A percentile compares a stretch with the other conserved stretches of the same genome.
phyloP scores from a whole-genome alignment of 495 filamentous ascomycete genomes.

The Hypoxylon crocopeplum region DNA sequence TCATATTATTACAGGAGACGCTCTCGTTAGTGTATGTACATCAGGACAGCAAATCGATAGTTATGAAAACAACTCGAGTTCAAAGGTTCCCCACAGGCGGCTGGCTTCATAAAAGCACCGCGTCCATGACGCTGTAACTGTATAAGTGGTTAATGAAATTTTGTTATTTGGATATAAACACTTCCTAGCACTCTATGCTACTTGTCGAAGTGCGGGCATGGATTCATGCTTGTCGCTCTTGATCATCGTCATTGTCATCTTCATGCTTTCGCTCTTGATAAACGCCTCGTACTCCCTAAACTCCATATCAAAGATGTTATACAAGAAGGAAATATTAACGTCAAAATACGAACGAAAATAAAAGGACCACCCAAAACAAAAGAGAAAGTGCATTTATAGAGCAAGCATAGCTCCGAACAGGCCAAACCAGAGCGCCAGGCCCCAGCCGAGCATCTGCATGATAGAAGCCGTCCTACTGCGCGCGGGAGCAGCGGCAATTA shows the following conservation, averaged over 20 bases:
- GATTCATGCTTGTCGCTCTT: background rate
- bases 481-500: background rate
- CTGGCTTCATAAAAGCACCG: no score
- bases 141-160: no score
- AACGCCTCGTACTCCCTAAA: background rate
- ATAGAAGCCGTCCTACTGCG: background rate
- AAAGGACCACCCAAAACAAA: background rate
- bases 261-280: background rate
- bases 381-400: background rate
- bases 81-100: no score
- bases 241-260: conserved; percentile 4
- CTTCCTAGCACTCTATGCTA: background rate
- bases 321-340: no score
- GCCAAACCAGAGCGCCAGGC: conserved; percentile 22
- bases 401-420: conserved; percentile 22
- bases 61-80: no score
- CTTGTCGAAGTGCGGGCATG: background rate
- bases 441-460: conserved; percentile 1
- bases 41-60: background rate
- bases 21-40: no score
- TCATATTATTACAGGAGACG: no score
- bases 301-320: conserved; percentile 1
- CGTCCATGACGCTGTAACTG: no score
- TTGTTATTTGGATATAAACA: no score
- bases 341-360: background rate